Evolutionary conservation across 176 grass and related monocot genomes (phyloP), one percentile per base, ranked within the genome.

Genomic region (Aegilops tauschii): DNA sequence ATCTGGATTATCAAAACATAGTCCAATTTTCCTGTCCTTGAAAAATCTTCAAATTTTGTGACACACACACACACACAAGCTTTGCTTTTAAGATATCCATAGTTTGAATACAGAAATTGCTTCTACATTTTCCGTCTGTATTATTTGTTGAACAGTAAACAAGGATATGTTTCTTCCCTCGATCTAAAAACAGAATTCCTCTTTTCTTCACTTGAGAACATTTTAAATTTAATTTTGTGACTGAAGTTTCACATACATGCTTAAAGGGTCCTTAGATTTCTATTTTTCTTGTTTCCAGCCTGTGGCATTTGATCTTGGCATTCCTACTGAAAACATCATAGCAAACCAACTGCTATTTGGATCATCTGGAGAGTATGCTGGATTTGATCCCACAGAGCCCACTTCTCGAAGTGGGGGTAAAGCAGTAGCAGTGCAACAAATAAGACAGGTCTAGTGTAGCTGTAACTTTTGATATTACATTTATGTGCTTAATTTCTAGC

Each of bases 381-480:
- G 96, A 68, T 98, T 98, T 94, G 96, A 98, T 81, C 61, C 79
- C 13, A 69, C 86, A 85, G 96, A 98, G 59, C 93, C 93, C 73
- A 98, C 96, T 83, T 98, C 96, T 16, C 69, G 82, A 73, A 96
- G 96, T 85, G 92, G 92, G 44, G 96, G 93, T 77, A 98, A 98
- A 94, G 96, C 96, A 68, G 37, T 62, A 86, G 92, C 96, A 84
- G 93, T 98, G 49, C 93, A 98, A 86, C 78, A 92, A 69, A 92
- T 98, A 91, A 92, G 90, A 92, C 83, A 95, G 90, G 93, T 95
- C 27, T 80, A 5, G 29, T 80, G 69, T 45, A 87, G 73, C 27
- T 61, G 29, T 61, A 50, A 23, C 36, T 32, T 92, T 65, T 20
- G 9, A 28, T 65, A 78, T 89, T 86, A 17, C 47, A 45, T 14